phyloP scores from a whole-genome alignment of 495 filamentous ascomycete genomes.

The Xylaria palmicola region DNA sequence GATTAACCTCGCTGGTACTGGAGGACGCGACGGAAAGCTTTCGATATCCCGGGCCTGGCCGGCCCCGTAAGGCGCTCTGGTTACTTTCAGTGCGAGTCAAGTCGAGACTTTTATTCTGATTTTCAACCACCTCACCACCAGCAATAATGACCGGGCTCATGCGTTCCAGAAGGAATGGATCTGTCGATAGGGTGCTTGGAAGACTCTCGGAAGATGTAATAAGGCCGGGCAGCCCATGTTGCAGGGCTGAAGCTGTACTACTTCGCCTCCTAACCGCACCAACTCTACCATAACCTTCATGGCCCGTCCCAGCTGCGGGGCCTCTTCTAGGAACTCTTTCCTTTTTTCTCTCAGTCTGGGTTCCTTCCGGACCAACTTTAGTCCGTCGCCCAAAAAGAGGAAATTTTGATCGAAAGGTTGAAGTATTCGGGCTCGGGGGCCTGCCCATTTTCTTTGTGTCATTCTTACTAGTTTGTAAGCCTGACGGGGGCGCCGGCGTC shows the following conservation, averaged over 20 bases:
- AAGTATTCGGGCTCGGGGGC: constrained; percentile 50
- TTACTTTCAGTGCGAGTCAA: constrained; percentile 62
- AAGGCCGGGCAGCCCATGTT: constrained; percentile 47
- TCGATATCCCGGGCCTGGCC: constrained; percentile 52
- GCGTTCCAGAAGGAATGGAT: constrained; percentile 64
- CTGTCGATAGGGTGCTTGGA: constrained; percentile 39
- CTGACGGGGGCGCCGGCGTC: constrained; percentile 35
- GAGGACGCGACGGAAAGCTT: constrained; percentile 41
- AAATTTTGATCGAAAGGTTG: constrained; percentile 56
- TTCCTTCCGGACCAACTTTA: constrained; percentile 60
- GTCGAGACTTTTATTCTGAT: constrained; percentile 53
- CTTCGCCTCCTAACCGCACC: constrained; percentile 58
- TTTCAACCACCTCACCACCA: constrained; percentile 66
- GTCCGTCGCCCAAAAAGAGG: constrained; percentile 74
- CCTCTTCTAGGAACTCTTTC: constrained; percentile 69
- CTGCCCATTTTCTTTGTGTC: constrained; percentile 35
- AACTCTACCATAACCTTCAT: constrained; percentile 90
- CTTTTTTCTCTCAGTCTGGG: constrained; percentile 48
- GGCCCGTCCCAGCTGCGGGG: constrained; percentile 87
- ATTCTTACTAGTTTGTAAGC: constrained; percentile 24
- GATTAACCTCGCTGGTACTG: constrained; percentile 37
- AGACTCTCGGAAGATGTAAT: constrained; percentile 51
- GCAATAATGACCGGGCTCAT: constrained; percentile 86
- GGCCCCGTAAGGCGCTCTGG: constrained; percentile 51
- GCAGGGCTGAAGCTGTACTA: constrained; percentile 46